Conservation (phyloP, 345 rosid genomes). For the Cardiospermum halicacabum region DNA sequence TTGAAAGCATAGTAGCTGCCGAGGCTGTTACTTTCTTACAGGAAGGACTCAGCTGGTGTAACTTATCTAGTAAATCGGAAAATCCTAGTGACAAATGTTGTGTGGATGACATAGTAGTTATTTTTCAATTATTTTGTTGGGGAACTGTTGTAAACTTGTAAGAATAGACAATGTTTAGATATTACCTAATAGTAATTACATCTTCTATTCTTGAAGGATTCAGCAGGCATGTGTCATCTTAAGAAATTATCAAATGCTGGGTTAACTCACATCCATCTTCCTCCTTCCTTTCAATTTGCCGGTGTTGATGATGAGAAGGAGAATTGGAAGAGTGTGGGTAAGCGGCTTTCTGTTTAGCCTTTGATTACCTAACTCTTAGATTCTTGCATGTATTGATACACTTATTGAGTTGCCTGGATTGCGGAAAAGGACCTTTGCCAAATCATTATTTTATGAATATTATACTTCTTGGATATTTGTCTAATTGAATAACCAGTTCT, state of each 20-base stretch:
- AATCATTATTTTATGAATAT: too few species aligned
- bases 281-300: constrained; percentile 85
- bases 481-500: too few species aligned
- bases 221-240: constrained; percentile 73
- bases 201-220: constrained; percentile 56
- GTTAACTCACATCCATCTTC: constrained; percentile 79
- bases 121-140: background rate
- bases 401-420: background rate
- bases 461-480: too few species aligned
- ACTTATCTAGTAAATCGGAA: constrained; percentile 65
- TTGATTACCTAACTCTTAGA: constrained; percentile 1
- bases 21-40: constrained; percentile 13
- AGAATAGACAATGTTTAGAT: background rate
- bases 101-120: background rate
- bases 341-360: constrained; percentile 12
- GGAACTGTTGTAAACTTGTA: background rate
- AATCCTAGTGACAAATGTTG: constrained; percentile 27
- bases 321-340: constrained; percentile 84
- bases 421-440: background rate
- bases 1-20: background rate
- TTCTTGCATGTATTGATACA: background rate
- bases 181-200: constrained; percentile 6
- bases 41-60: constrained; percentile 78
- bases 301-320: constrained; percentile 78
- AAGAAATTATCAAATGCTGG: constrained; percentile 84